Percentiles rank a stretch among this genome's conserved stretches.
phyloP scores from a whole-genome alignment of 305 asterid species.

The Plantago coronopus region DNA sequence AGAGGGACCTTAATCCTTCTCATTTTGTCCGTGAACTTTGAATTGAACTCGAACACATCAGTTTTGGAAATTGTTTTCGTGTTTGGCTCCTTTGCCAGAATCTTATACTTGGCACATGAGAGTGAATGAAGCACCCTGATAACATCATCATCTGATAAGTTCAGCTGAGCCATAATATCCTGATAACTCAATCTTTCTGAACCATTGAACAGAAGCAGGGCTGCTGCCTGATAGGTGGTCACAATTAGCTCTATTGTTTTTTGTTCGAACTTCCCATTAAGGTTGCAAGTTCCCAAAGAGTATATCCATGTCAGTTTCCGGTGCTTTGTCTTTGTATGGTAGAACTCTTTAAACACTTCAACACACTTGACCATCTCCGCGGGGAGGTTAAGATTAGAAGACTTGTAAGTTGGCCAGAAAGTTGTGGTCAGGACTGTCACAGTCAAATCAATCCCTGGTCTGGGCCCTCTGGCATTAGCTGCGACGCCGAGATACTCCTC shows the following conservation, averaged over 20 bases:
- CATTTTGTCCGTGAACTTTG: constrained; percentile 90
- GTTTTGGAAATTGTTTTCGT: constrained; percentile 72
- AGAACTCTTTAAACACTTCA: constrained; percentile 89
- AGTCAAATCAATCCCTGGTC: constrained; percentile 89
- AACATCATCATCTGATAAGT: constrained; percentile 89
- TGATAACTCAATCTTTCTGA: constrained; percentile 83
- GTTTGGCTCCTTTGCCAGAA: constrained; percentile 81
- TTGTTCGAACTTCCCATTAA: constrained; percentile 80
- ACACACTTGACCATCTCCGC: constrained; percentile 94
- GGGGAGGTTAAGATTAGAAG: constrained; percentile 90
- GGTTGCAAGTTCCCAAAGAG: constrained; percentile 93
- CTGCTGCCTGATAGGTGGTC: constrained; percentile 97
- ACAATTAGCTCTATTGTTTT: constrained; percentile 83
- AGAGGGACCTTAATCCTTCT: constrained; percentile 78
- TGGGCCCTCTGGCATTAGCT: constrained; percentile 55
- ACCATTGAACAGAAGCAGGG: constrained; percentile 75
- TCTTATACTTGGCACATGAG: constrained; percentile 90
- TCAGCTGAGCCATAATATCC: constrained; percentile 81
- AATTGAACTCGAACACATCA: constrained; percentile 82
- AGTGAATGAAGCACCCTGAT: constrained; percentile 92
- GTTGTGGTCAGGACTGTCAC: constrained; percentile 97
- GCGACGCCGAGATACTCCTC: constrained; percentile 72
- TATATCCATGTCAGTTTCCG: constrained; percentile 89
- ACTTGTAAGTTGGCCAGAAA: constrained; percentile 98
- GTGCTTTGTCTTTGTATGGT: constrained; percentile 95